Evolutionary conservation across 352 stramenopile genomes (phyloP).

Genomic region (Phytophthora crassamura): DNA sequence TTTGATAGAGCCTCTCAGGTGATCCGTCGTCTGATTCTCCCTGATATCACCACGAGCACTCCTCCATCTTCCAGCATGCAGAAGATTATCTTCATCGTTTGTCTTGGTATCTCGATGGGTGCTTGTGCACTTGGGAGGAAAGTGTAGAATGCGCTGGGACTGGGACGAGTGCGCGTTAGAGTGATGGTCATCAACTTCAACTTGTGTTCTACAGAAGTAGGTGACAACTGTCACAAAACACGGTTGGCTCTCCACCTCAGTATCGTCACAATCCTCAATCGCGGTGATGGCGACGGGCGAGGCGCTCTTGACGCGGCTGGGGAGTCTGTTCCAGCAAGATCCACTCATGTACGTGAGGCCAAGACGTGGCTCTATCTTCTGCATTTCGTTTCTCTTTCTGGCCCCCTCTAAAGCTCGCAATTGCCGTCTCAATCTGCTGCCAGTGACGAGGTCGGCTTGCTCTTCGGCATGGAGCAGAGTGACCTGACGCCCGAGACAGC

Average conservation of each 20-base stretch:
- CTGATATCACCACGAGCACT: too few relatives aligned
- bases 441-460: constrained; percentile 80
- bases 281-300: constrained; percentile 29
- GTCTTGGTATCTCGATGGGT: too few relatives aligned
- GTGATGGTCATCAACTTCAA: too few relatives aligned
- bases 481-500: constrained; percentile 58
- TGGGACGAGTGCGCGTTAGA: too few relatives aligned
- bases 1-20: too few relatives aligned
- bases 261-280: not conserved
- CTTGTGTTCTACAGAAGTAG: not conserved
- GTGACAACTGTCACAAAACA: too few relatives aligned
- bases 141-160: too few relatives aligned
- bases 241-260: not conserved
- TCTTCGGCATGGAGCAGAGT: constrained; percentile 58
- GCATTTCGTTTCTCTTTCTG: not conserved
- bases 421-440: not conserved
- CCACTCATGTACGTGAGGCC: constrained; percentile 60
- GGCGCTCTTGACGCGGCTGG: constrained; percentile 46
- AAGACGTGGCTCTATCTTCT: not conserved
- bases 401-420: not conserved
- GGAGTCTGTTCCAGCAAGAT: constrained; percentile 63
- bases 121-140: too few relatives aligned
- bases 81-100: too few relatives aligned
- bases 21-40: too few relatives aligned
- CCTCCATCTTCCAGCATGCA: too few relatives aligned